Base-by-base conservation (phyloP, 176 grass and related monocot species). In the Olyra latifolia region DNA sequence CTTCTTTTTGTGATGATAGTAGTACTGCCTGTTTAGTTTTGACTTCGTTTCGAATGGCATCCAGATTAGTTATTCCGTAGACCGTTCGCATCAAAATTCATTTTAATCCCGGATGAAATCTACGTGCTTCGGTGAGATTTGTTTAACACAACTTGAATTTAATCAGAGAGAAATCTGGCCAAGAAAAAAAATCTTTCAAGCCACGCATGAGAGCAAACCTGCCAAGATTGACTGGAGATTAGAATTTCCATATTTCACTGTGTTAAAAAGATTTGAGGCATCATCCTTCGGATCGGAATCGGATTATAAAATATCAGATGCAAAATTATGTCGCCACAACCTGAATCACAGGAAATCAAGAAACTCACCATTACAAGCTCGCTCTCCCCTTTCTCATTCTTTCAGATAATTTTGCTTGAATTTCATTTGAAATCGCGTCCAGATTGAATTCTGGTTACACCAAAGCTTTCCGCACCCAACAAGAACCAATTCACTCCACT, bases 391-490 rank as follows among this genome's bases (percentile, higher is more conserved):
- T 35, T n/a, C 12, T 1, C 41, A 11, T 11, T 4, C n/a, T 11
- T 13, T 15, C 23, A 5, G 42, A 42, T 40, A 62, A 69, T 54
- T 30, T 5, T 16, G 54, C 5, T 50, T 54, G 6, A 4, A 27
- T 62, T 53, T 22, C 55, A 71, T 83, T 45, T 48, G 47, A 11
- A 3, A 44, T 56, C 60, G 81, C 41, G 45, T 75, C 71, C 71
- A 59, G 55, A 87, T 46, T 55, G n/a, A 87, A 81, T 74, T 76
- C 16, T 50, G 32, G 79, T 55, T 54, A 54, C 72, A 82, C 78
- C 43, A 53, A 0, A 11, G 60, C 25, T 35, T 81, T 44, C 2
- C 67, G 12, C 19, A 71, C 6, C 3, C 8, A 2, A 49, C 10
- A 6, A 50, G 12, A 46, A 69, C 81, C 56, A 68, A 76, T 14